These are phyloP conservation scores for Suhomyces taliae DNA, from an alignment of 1,139 yeast species.

Conservation along the genomic window DNA sequence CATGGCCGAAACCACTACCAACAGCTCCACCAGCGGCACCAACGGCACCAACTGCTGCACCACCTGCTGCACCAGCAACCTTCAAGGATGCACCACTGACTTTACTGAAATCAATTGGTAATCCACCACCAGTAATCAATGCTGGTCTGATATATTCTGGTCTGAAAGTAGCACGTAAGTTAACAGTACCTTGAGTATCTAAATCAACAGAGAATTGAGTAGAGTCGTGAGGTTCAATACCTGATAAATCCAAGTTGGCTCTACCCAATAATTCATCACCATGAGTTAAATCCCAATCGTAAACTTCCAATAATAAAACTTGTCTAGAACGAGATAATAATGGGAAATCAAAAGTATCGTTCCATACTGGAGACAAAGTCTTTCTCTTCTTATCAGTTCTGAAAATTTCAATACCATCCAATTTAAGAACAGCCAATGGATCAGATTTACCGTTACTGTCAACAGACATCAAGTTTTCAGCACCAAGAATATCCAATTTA, in stretches of 20 bases:
- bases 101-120: slow-evolving; percentile 40
- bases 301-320: slow-evolving; percentile 48
- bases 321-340: slow-evolving; percentile 63
- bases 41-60: slow-evolving; percentile 36
- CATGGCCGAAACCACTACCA: slow-evolving; percentile 35
- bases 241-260: slow-evolving; percentile 49
- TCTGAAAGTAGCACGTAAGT: slow-evolving; percentile 52
- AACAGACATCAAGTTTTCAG: slow-evolving; percentile 51
- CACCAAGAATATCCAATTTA: slow-evolving; percentile 56
- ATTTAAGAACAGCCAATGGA: slow-evolving; percentile 54
- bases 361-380: slow-evolving; percentile 69
- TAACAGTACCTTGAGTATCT: slow-evolving; percentile 61
- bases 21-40: slow-evolving; percentile 37
- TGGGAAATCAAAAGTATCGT: slow-evolving; percentile 59
- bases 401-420: slow-evolving; percentile 56
- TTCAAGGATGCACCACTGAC: slow-evolving; percentile 50
- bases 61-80: slow-evolving; percentile 45
- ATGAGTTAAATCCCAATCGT: slow-evolving; percentile 79
- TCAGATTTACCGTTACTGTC: slow-evolving; percentile 78
- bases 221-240: slow-evolving; percentile 44
- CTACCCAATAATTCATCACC: slow-evolving; percentile 60
- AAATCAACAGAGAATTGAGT: slow-evolving; percentile 50
- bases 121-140: slow-evolving; percentile 41
- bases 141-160: slow-evolving; percentile 71
- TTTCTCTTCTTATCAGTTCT: slow-evolving; percentile 64